Conservation (phyloP, 768 basidiomycete species). For the Mycena belliarum region DNA sequence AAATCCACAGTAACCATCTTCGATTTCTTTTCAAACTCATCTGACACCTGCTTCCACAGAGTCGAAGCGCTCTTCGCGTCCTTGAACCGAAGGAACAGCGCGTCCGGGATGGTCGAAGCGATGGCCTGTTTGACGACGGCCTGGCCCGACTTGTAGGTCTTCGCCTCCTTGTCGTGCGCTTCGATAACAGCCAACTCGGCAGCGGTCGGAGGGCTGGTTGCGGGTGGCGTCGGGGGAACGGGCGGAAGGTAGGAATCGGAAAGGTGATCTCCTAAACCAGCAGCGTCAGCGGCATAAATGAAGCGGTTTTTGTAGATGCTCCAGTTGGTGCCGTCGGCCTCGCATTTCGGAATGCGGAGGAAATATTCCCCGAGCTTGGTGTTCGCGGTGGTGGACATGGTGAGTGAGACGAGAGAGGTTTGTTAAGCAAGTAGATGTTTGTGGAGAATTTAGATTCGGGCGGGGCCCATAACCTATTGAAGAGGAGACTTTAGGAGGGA, state of each 20-base stretch:
- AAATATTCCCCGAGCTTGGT: slow-evolving; percentile 4
- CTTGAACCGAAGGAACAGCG: neutral
- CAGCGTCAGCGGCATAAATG: slow-evolving; percentile 13
- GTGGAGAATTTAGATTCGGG: slow-evolving; percentile 6
- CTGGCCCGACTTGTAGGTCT: slow-evolving; percentile 19
- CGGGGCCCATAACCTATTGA: slow-evolving; percentile 18
- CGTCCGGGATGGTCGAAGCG: slow-evolving; percentile 22
- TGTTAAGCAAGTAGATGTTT: too few relatives aligned
- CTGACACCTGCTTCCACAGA: slow-evolving; percentile 23
- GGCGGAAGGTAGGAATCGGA: neutral
- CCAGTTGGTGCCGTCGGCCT: slow-evolving; percentile 24
- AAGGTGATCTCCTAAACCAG: slow-evolving; percentile 1
- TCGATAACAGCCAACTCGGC: neutral
- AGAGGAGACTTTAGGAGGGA: neutral
- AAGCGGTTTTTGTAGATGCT: slow-evolving; percentile 20
- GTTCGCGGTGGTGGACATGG: too few relatives aligned
- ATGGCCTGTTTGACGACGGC: slow-evolving; percentile 23
- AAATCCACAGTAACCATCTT: slow-evolving; percentile 27
- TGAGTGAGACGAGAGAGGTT: too few relatives aligned
- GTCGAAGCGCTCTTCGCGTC: neutral
- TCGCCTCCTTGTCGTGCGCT: slow-evolving; percentile 4
- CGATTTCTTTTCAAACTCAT: slow-evolving; percentile 24
- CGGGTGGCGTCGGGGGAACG: neutral
- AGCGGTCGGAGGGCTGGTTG: neutral
- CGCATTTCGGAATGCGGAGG: slow-evolving; percentile 20